Evolutionary conservation across 176 grass and related monocot genomes (phyloP).

Genomic region (Musa schizocarpa): DNA sequence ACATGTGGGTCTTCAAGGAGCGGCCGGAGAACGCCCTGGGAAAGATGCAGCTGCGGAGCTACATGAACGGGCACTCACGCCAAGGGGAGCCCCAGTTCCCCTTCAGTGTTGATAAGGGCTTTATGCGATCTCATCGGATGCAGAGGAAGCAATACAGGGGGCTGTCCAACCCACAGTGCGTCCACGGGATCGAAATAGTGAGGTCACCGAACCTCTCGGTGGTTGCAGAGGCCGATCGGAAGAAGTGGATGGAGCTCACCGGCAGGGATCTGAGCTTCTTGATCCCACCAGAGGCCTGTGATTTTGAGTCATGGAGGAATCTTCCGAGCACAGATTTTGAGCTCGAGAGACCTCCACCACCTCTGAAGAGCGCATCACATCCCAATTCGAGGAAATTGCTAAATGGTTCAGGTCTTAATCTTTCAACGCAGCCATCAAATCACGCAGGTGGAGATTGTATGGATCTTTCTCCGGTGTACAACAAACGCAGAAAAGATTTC

Average conservation of each 20-base stretch:
- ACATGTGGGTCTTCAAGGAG: slow-evolving; percentile 26
- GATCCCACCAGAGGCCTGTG: not conserved
- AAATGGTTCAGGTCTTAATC: slow-evolving; percentile 19
- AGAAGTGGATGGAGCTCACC: slow-evolving; percentile 21
- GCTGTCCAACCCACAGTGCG: slow-evolving; percentile 18
- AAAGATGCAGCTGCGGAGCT: slow-evolving; percentile 20
- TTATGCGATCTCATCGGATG: slow-evolving; percentile 21
- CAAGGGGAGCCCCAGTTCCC: slow-evolving; percentile 21
- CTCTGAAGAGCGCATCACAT: slow-evolving; percentile 1
- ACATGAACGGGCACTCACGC: slow-evolving; percentile 25
- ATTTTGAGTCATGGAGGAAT: slow-evolving; percentile 19
- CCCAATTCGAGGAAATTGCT: slow-evolving; percentile 12
- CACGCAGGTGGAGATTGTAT: slow-evolving; percentile 10
- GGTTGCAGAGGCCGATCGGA: slow-evolving; percentile 6
- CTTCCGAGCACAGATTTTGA: slow-evolving; percentile 21
- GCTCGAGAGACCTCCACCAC: slow-evolving; percentile 2
- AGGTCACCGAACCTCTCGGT: slow-evolving; percentile 19
- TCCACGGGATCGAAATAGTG: slow-evolving; percentile 15
- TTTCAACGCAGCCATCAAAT: slow-evolving; percentile 12
- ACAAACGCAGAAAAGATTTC: slow-evolving; percentile 17
- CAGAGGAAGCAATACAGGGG: slow-evolving; percentile 23
- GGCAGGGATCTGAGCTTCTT: slow-evolving; percentile 15
- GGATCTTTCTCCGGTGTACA: slow-evolving; percentile 8
- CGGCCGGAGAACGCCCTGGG: slow-evolving; percentile 18
- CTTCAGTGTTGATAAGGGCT: slow-evolving; percentile 11